Evolutionary conservation across 2,329 filamentous ascomycete genomes (phyloP).

Genomic region (Alternaria hordeiaustralica): DNA sequence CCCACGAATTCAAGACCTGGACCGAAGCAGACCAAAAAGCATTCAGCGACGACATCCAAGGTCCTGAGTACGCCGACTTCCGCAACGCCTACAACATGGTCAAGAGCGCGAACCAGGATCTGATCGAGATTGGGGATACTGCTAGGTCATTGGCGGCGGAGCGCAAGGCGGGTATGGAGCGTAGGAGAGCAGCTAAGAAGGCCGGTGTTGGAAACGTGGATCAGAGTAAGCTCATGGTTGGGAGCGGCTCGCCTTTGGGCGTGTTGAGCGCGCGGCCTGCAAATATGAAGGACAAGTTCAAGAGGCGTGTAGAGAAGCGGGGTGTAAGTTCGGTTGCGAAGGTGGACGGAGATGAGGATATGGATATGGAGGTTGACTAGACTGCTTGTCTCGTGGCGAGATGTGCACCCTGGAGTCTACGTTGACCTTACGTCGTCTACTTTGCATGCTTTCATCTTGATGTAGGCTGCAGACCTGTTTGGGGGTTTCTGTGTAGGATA

Average conservation of each 20-base stretch:
- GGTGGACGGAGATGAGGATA: not conserved
- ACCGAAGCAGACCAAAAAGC: not conserved
- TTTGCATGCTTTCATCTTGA: not conserved
- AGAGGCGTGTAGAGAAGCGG: not conserved
- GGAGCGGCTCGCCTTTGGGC: not conserved
- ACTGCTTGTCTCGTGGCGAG: not conserved
- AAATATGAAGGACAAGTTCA: not conserved
- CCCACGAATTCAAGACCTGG: not conserved
- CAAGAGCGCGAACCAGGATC: not conserved
- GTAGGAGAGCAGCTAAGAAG: not conserved
- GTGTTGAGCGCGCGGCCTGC: not conserved
- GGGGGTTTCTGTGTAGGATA: not conserved
- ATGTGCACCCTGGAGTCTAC: not conserved
- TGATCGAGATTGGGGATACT: not conserved
- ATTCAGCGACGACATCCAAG: not conserved
- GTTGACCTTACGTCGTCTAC: not conserved
- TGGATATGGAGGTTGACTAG: constrained; percentile 11
- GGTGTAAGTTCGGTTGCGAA: not conserved
- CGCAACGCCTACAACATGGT: not conserved
- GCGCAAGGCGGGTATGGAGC: not conserved
- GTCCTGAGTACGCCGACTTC: constrained; percentile 1
- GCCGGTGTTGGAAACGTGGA: not conserved
- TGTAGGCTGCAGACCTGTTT: not conserved
- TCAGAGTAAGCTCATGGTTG: not conserved
- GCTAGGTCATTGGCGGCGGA: not conserved